Evolutionary conservation across 345 rosid species (phyloP), one percentile per base, ranked within the genome.

Genomic region (Conringia planisiliqua): DNA sequence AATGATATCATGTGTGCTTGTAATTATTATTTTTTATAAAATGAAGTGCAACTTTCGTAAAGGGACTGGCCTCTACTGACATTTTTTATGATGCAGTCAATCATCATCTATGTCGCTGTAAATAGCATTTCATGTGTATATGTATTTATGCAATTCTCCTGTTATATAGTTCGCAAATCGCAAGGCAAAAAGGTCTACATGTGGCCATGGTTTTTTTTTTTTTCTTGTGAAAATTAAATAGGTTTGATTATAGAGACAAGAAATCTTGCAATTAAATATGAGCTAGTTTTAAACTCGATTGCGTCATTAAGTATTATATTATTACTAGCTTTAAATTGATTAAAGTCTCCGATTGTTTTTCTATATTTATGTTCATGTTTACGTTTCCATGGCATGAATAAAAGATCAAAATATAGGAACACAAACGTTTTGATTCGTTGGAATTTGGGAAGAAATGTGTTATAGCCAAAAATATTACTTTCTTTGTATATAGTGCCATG

Each of bases 1-100:
- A 50, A 52, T 16, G 68, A 68, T 40, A 75, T 59, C 68, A 75
- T 75, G 42, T 68, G 73, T 75, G 44, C 17, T 68, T 60, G 73
- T 50, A 18, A 68, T 67, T 67, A 50, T 14, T 42, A n/a, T 46
- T 4, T 26, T 10, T 3, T 3, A 74, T 42, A 8, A 42, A 75
- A 39, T 1, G 73, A 75, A 75, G 73, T 75, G 62, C 62, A 48
- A 67, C 62, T 67, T 48, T 75, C 55, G 17, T 67, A 48, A 75
- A 66, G 24, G 66, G 12, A 65, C 50, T 66, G 38, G 24, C 22
- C 63, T 74, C n/a, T 65, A 32, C 50, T 73, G 66, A 46, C 78
- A 74, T 66, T 67, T 35, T 57, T 65, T 66, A 38, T 20, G 55
- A 67, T 48, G 52, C 32, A 57, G 58, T 58, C 73, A 57, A 36